Percentiles rank a stretch among this genome's conserved stretches.
phyloP scores from a whole-genome alignment of 495 filamentous ascomycete species.

The Margaritispora aquatica region DNA sequence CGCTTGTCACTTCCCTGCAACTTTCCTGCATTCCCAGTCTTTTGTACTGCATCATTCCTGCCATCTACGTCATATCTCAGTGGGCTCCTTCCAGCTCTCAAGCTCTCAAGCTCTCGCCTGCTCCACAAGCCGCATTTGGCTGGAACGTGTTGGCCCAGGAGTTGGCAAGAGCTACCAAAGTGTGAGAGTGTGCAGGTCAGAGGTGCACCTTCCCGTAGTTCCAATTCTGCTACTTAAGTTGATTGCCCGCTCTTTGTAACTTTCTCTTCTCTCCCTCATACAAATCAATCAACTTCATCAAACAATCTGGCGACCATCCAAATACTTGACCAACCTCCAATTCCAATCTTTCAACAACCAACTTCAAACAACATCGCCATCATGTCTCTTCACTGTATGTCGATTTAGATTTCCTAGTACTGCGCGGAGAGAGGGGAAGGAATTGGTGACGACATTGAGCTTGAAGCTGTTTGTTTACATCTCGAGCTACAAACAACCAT shows the following conservation, averaged over 20 bases:
- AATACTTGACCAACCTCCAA: conserved; percentile 21
- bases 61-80: conserved; percentile 1
- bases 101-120: too few species aligned
- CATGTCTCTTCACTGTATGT: conserved; percentile 57
- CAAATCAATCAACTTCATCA: conserved; percentile 13
- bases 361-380: conserved; percentile 24
- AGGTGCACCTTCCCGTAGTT: not conserved
- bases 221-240: not conserved
- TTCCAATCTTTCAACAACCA: conserved; percentile 15
- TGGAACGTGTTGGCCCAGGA: too few species aligned
- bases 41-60: not conserved
- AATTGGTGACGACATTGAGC: conserved; percentile 12
- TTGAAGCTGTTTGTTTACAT: not conserved
- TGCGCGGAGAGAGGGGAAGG: not conserved
- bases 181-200: too few species aligned
- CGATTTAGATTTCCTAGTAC: not conserved
- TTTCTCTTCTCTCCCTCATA: conserved; percentile 15
- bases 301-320: conserved; percentile 13
- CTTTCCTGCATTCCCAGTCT: not conserved
- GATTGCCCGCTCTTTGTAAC: not conserved
- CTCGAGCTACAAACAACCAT: not conserved
- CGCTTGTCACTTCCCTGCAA: not conserved
- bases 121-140: not conserved
- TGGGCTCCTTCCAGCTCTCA: not conserved
- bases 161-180: too few species aligned